A percentile compares a stretch with the other conserved stretches of the same genome.
phyloP scores from a whole-genome alignment of 257 asterid genomes.

The Solanum tarapatanum region DNA sequence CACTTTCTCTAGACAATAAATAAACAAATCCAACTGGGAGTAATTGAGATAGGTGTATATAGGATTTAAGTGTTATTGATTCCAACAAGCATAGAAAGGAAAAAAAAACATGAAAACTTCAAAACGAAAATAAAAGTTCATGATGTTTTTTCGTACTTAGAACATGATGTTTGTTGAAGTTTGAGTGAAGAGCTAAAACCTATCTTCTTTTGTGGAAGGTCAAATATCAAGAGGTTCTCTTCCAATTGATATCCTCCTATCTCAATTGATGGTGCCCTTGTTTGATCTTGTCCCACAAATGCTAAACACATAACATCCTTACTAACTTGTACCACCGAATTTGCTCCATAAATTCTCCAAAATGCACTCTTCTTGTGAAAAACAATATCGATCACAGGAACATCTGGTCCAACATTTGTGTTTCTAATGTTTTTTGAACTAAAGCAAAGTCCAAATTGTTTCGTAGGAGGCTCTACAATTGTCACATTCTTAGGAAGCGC shows the following conservation, averaged over 20 bases:
- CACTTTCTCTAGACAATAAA: not conserved
- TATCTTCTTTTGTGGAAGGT: conserved; percentile 21
- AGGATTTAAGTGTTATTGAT: too few relatives aligned
- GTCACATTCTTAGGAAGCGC: not conserved
- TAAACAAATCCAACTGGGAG: not conserved
- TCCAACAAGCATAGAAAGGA: too few relatives aligned
- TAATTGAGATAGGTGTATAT: not conserved
- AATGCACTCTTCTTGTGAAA: too few relatives aligned
- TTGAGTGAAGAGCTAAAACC: conserved; percentile 31
- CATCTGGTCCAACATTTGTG: too few relatives aligned
- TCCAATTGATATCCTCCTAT: conserved; percentile 38
- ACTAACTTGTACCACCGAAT: conserved; percentile 26
- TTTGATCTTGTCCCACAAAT: conserved; percentile 23
- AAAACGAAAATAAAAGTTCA: too few relatives aligned
- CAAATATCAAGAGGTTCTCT: conserved; percentile 36
- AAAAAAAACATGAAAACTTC: too few relatives aligned
- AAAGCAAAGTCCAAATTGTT: not conserved
- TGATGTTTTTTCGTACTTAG: conserved; percentile 13
- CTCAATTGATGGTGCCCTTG: conserved; percentile 15
- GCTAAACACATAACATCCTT: conserved; percentile 30
- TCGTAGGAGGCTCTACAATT: conserved; percentile 1
- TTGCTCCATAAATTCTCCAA: conserved; percentile 30
- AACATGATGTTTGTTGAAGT: conserved; percentile 20
- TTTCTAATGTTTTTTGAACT: too few relatives aligned
- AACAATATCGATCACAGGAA: too few relatives aligned